Evolutionary conservation across 2,329 filamentous ascomycete species (phyloP), one percentile per base, ranked within the genome.

Genomic region (Pyrenophora tritici-repentis): DNA sequence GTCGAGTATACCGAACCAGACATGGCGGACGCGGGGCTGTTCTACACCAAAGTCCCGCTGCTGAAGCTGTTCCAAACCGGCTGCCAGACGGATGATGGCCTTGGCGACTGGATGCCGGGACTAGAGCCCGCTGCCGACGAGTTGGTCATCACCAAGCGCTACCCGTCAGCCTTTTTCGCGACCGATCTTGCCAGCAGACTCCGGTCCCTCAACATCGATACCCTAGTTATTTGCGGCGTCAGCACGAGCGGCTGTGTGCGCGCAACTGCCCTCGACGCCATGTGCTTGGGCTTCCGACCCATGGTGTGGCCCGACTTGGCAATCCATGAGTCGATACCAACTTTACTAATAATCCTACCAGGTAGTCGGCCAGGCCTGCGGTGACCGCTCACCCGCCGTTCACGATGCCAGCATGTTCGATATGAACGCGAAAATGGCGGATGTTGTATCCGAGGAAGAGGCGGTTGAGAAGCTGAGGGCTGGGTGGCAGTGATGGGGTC

Each of bases 161-260:
- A 77, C 57, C 68, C 77, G 7, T 76, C 72, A 47, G 75, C 74
- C 1, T 79, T 79, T 61, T 78, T 80, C 51, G 77, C 75, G 12
- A 80, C 78, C 18, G 71, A 75, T 6, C 68, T 79, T 33, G 70
- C 71, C 18, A 73, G 73, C 1, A 68, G 76, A 33, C 66, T 79
- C 29, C 68, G 70, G 16, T 52, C 75, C 4, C 62, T 71, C 41
- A 67, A 67, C 22, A 64, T 76, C n/a, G 76, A 79, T 52, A 78
- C 76, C 6, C 59, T 78, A 17, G 75, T 80, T 6, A 65, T 80
- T 13, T 78, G 77, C 53, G 78, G 78, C 14, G 77, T 80, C 35
- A 78, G 76, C 62, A 80, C 77, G 12, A 75, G 72, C 50, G 78
- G 78, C 1, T 79, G 78, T 56, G 76, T 79, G 43, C 68, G 78